Evolutionary conservation across 306 rosid species (phyloP).

Genomic region (Citrullus colocynthis): DNA sequence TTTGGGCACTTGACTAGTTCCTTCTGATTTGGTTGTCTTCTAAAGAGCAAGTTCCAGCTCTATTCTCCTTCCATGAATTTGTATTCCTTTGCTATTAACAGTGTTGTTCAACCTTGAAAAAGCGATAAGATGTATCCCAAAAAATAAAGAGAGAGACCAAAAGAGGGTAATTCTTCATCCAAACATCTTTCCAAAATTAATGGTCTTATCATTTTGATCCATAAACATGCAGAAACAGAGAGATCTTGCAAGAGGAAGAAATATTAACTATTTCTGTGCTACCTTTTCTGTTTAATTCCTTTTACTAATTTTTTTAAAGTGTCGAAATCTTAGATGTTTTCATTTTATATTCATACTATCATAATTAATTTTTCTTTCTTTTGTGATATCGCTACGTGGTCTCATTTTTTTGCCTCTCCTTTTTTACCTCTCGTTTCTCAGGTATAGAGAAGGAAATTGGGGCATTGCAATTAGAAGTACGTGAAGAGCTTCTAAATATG

Average conservation of each 20-base stretch:
- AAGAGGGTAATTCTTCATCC: neutral
- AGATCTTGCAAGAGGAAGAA: neutral
- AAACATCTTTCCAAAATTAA: neutral
- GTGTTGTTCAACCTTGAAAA: neutral
- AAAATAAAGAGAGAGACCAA: neutral
- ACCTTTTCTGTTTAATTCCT: neutral
- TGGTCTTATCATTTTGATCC: neutral
- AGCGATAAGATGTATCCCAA: neutral
- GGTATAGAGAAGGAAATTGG: conserved; percentile 96
- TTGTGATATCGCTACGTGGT: neutral
- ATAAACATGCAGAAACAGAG: neutral
- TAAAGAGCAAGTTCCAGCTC: neutral
- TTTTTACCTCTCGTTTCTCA: conserved; percentile 13
- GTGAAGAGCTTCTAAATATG: conserved; percentile 15
- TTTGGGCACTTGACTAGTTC: neutral
- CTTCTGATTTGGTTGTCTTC: neutral
- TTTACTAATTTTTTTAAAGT: neutral
- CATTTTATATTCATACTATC: neutral
- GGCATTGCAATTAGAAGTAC: conserved; percentile 78
- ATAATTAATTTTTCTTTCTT: neutral
- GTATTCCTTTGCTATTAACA: neutral
- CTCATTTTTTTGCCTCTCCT: neutral
- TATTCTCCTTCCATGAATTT: neutral
- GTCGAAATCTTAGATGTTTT: neutral
- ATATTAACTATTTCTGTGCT: neutral